Evolutionary conservation across 140 eudicot species (phyloP).

Genomic region (Cichorium intybus): DNA sequence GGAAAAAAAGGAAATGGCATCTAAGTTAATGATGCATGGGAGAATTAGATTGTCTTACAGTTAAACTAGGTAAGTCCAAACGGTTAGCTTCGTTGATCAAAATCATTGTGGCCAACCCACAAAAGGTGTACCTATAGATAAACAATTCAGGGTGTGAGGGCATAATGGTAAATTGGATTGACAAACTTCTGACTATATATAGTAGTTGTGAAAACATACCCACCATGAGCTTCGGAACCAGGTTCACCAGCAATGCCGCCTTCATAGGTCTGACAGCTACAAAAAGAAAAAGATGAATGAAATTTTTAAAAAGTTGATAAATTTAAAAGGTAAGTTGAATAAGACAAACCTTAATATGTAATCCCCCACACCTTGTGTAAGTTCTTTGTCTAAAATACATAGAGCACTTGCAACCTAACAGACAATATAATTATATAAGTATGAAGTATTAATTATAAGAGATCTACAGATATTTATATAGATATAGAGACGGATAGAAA

Average conservation of each 20-base stretch:
- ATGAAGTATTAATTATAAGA: neutral
- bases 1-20: no score
- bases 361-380: slow-evolving; percentile 70
- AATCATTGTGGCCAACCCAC: slow-evolving; percentile 97
- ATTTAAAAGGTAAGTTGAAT: neutral
- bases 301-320: neutral
- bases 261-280: slow-evolving; percentile 88
- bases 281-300: neutral
- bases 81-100: slow-evolving; percentile 75
- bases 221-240: slow-evolving; percentile 99
- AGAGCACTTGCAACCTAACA: slow-evolving; percentile 89
- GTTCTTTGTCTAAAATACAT: slow-evolving; percentile 73
- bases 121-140: slow-evolving; percentile 73
- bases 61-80: slow-evolving; percentile 70
- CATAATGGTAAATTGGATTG: neutral
- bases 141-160: neutral
- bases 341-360: slow-evolving; percentile 72
- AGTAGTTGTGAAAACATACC: slow-evolving; percentile 53
- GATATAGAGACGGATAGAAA: neutral
- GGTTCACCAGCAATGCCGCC: slow-evolving; percentile 99
- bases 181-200: neutral
- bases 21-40: slow-evolving; percentile 3
- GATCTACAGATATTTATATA: neutral
- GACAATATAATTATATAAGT: slow-evolving; percentile 15
- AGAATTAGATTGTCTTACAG: slow-evolving; percentile 50